A percentile compares a stretch with the other conserved stretches of the same genome.
These are phyloP conservation scores for Panus rudis DNA, from an alignment of 768 basidiomycete genomes.

Conservation along the genomic window DNA sequence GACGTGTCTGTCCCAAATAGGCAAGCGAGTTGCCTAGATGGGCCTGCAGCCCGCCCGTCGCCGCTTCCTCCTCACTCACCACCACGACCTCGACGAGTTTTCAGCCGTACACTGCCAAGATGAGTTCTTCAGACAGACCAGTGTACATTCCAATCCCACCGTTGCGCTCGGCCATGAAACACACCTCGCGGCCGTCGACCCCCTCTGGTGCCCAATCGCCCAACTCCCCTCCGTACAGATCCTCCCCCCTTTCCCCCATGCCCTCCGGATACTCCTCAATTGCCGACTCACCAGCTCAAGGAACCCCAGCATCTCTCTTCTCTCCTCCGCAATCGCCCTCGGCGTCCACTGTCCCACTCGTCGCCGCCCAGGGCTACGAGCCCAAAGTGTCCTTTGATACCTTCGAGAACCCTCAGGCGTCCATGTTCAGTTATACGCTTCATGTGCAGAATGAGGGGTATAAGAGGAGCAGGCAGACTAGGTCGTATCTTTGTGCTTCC, in stretches of 20 bases:
- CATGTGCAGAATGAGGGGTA: slow-evolving; percentile 83
- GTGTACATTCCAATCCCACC: slow-evolving; percentile 22
- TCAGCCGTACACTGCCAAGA: slow-evolving; percentile 1
- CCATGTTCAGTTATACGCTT: slow-evolving; percentile 85
- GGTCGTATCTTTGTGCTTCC: slow-evolving; percentile 86
- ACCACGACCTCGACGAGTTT: not conserved
- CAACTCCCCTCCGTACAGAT: slow-evolving; percentile 9
- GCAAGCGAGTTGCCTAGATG: too few species aligned
- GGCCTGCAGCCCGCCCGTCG: too few species aligned
- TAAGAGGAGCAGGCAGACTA: slow-evolving; percentile 62
- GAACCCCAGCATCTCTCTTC: slow-evolving; percentile 7
- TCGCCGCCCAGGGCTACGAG: slow-evolving; percentile 32
- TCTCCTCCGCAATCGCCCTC: slow-evolving; percentile 12
- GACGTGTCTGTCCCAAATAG: too few species aligned
- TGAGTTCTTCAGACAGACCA: slow-evolving; percentile 16
- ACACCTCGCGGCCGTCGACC: slow-evolving; percentile 22
- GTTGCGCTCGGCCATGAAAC: slow-evolving; percentile 52
- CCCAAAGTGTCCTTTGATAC: slow-evolving; percentile 84
- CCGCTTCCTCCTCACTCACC: too few species aligned
- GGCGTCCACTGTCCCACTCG: slow-evolving; percentile 9
- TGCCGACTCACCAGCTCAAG: too few species aligned
- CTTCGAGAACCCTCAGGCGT: slow-evolving; percentile 72
- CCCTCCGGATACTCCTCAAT: slow-evolving; percentile 1
- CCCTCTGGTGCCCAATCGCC: slow-evolving; percentile 17
- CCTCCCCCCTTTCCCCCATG: not conserved